Base-by-base conservation (phyloP, 31 red algal genomes). In the Odonthalia washingtoniensis region DNA sequence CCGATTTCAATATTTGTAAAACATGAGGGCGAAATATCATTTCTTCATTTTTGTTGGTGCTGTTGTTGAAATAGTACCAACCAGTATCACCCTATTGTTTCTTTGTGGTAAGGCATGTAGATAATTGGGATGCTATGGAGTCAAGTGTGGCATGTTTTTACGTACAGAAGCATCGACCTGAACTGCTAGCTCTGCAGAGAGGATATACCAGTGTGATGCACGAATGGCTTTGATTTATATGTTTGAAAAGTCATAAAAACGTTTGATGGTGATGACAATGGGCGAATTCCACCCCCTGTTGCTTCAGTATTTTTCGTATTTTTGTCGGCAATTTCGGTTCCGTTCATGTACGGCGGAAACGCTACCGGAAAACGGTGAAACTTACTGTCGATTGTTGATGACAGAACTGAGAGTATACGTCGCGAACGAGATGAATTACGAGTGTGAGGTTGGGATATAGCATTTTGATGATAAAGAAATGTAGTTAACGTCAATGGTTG, bases 11-110 rank as follows among this genome's bases (percentile, higher is more conserved):
- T 17, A 49, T 52, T 49, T 72, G 32, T 40, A 81, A 52, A 63
- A 86, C 40, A 37, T 83, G 69, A 4, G 44, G 39, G 30, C 18
- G 33, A 5, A 85, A 73, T 3, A 42, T 17, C 1, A 1, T 28
- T 69, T 3, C 30, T 52, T 68, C 33, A 33, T 60, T 30, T 17
- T 5, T 57, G 21, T 30, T 26, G 35, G 31, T 1, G 5, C 38
- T 26, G 53, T 14, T 41, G 28, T 28, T 18, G 49, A 63, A 2
- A 88, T 37, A 33, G 21, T 70, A 83, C 92, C 92, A 98, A 46
- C 95, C 95, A n/a, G 94, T 83, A 52, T 98, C 95, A 27, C 95
- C 95, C 14, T 74, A 77, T 43, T 60, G 18, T 38, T 18, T 44
- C 34, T 74, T 74, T 35, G 95, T 89, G 1, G 46, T 24, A 32